These are phyloP conservation scores for Phytophthora syringae DNA, from an alignment of 352 stramenopile species.

Conservation along the genomic window DNA sequence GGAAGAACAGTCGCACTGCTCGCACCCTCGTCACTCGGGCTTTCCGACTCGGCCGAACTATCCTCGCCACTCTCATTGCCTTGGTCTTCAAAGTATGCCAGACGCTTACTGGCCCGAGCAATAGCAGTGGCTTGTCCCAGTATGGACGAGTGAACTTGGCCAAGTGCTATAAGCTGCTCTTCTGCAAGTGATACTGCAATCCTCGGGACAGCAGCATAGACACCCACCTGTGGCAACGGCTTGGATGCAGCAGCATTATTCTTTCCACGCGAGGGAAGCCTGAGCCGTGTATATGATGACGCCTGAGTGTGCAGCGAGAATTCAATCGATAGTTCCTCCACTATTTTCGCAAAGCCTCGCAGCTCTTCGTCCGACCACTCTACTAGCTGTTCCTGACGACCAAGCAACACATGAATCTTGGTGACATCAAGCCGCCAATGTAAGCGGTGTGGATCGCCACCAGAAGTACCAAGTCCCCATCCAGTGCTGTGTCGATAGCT, in stretches of 20 bases:
- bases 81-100: constrained; percentile 35
- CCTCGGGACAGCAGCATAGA: constrained; percentile 47
- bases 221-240: constrained; percentile 33
- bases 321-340: constrained; percentile 68
- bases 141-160: constrained; percentile 63
- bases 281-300: constrained; percentile 34
- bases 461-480: neutral
- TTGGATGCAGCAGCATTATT: constrained; percentile 10
- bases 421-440: constrained; percentile 70
- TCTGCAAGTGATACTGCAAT: constrained; percentile 58
- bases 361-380: constrained; percentile 50
- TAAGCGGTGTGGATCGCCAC: constrained; percentile 35
- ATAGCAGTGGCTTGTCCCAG: constrained; percentile 34
- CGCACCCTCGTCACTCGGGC: constrained; percentile 10
- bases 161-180: constrained; percentile 57
- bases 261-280: constrained; percentile 19
- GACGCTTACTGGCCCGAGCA: constrained; percentile 10
- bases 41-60: constrained; percentile 20
- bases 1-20: neutral
- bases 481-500: constrained; percentile 20
- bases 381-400: constrained; percentile 43
- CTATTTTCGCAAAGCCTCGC: constrained; percentile 47
- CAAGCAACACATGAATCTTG: constrained; percentile 68
- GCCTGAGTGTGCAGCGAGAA: constrained; percentile 57
- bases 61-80: constrained; percentile 24